Conservation (phyloP, 495 filamentous ascomycete genomes). For the Bryoglossum gracile region DNA sequence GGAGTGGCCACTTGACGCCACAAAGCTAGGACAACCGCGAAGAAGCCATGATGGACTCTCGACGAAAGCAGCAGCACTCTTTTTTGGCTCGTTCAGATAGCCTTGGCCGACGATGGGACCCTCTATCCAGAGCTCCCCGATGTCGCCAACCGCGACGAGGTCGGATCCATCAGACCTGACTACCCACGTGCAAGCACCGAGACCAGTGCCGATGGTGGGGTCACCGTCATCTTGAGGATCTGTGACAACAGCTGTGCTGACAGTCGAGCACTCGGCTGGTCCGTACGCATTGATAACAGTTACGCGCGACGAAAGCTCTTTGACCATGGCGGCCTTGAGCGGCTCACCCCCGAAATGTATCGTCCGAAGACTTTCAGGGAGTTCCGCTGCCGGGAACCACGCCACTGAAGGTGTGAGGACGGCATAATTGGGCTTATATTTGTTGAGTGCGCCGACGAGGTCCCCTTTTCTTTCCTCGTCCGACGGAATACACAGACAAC, state of each 20-base stretch:
- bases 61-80: conserved; percentile 23
- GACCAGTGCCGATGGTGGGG: not conserved
- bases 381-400: conserved; percentile 28
- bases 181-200: not conserved
- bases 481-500: conserved; percentile 28
- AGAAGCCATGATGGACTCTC: conserved; percentile 10
- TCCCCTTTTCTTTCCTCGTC: conserved; percentile 31
- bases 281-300: not conserved
- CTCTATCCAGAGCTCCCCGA: conserved; percentile 57
- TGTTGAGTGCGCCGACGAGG: conserved; percentile 33
- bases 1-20: not conserved
- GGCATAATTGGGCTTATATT: conserved; percentile 28
- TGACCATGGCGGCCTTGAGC: no score
- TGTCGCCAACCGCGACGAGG: conserved; percentile 47
- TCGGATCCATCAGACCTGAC: not conserved
- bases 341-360: conserved; percentile 7
- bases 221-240: not conserved
- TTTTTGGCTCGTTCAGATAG: conserved; percentile 32
- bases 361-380: conserved; percentile 35
- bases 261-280: not conserved
- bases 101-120: conserved; percentile 44
- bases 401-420: conserved; percentile 43
- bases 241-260: not conserved
- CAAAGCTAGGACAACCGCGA: no score
- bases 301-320: conserved; percentile 29